phyloP scores from a whole-genome alignment of 495 filamentous ascomycete species.

The Xylaria cubensis region DNA sequence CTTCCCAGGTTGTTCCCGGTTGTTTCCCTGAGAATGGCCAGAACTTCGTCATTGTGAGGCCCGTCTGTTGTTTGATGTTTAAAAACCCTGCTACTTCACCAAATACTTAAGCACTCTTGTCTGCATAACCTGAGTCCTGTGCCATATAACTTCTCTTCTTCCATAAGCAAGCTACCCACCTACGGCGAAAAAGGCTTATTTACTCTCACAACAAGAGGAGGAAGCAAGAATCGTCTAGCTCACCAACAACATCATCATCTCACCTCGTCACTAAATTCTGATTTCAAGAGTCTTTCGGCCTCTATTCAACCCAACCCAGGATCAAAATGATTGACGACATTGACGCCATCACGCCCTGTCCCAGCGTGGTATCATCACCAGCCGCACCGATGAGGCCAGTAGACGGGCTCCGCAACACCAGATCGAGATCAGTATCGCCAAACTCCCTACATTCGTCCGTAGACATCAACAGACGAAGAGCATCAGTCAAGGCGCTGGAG shows the following conservation, averaged over 20 bases:
- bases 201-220: background rate
- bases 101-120: background rate
- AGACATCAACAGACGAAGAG: constrained; percentile 31
- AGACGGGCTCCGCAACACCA: constrained; percentile 27
- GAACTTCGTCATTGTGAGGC: constrained; percentile 22
- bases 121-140: background rate
- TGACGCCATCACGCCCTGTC: constrained; percentile 43
- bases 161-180: background rate
- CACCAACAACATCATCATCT: background rate
- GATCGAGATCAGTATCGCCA: constrained; percentile 35
- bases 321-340: constrained; percentile 35
- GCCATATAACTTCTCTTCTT: background rate
- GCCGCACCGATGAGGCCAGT: constrained; percentile 27
- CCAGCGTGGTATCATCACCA: constrained; percentile 19
- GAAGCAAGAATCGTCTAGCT: background rate
- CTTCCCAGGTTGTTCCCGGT: constrained; percentile 11
- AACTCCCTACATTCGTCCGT: constrained; percentile 32
- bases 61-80: background rate
- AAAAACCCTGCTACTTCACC: background rate
- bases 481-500: constrained; percentile 40
- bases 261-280: constrained; percentile 13
- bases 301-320: background rate
- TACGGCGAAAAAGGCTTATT: background rate
- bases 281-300: background rate
- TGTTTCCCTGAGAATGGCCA: background rate